Base-by-base conservation (phyloP, 345 rosid genomes). In the Linum trigynum region DNA sequence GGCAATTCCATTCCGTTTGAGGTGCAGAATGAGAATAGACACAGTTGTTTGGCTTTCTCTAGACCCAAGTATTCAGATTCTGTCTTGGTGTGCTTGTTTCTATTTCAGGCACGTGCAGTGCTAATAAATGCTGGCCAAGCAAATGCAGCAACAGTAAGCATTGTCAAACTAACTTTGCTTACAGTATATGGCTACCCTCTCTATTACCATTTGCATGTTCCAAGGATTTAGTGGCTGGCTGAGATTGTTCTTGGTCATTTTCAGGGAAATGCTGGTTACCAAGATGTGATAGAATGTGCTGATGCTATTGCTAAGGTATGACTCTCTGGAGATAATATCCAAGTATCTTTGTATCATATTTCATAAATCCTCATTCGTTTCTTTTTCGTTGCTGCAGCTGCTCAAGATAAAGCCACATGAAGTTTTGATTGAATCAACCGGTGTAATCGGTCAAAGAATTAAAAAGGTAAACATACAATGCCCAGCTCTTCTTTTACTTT, bases 111-210 rank as follows among this genome's bases (percentile, higher is more conserved):
- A 38, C 96, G 95, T 63, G 97, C 95, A 7, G 95, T 94, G 68
- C 74, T 94, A 73, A 82, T 94, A 80, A 90, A 94, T 74, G 99
- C 97, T 23, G 99, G 99, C 66, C 99, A 94, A 68, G 99, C 99
- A 64, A 94, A 94, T 85, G 99, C 99, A 64, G 99, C 97, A 65
- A 94, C 97, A 62, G 99, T 94, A 83, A 82, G 85, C 67, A 43
- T 36, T 73, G 32, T 70, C 38, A 41, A 43, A 50, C 23, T 57
- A 39, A 58, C 63, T 4, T 69, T 10, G 50, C 69, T 65, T 32
- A 23, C 32, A 23, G 32, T 11, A 36, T 61, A 35, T 74, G 61
- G 62, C 56, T 75, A 37, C 66, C 32, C 41, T 16, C 67, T 36
- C 14, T 17, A 5, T 48, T 37, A 17, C 51, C 48, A 14, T 10